Conservation (phyloP, 352 stramenopile genomes). For the Pythium periplocum region DNA sequence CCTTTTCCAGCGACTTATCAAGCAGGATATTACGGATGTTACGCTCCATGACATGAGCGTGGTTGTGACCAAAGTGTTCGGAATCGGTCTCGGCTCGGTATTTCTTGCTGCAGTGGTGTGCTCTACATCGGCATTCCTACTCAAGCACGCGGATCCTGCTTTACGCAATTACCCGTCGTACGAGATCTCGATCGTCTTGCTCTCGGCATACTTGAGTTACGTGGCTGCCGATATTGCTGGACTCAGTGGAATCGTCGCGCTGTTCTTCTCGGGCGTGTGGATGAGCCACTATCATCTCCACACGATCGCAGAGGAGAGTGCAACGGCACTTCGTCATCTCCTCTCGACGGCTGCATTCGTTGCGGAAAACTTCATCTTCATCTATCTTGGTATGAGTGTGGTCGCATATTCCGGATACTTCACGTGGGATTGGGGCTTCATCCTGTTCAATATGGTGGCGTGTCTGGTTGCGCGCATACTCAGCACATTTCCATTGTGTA, state of each 20-base stretch:
- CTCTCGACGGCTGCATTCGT: slow-evolving; percentile 77
- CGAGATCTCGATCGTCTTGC: slow-evolving; percentile 83
- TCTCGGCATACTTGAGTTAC: slow-evolving; percentile 81
- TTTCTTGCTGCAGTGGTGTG: slow-evolving; percentile 65
- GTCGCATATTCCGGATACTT: slow-evolving; percentile 76
- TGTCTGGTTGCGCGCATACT: slow-evolving; percentile 62
- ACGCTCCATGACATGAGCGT: slow-evolving; percentile 69
- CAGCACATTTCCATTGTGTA: slow-evolving; percentile 78
- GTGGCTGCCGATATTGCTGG: slow-evolving; percentile 69
- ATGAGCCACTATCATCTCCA: slow-evolving; percentile 88
- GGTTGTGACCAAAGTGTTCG: slow-evolving; percentile 77
- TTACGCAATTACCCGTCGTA: slow-evolving; percentile 79
- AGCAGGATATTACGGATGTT: slow-evolving; percentile 56
- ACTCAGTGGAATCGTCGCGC: slow-evolving; percentile 90
- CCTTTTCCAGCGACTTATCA: slow-evolving; percentile 81
- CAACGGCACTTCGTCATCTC: slow-evolving; percentile 68
- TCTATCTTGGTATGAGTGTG: slow-evolving; percentile 83
- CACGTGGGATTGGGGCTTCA: slow-evolving; percentile 83
- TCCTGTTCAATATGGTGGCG: slow-evolving; percentile 60
- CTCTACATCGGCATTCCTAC: slow-evolving; percentile 72
- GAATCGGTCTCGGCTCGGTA: slow-evolving; percentile 78
- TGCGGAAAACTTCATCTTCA: slow-evolving; percentile 86
- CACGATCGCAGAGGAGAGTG: slow-evolving; percentile 75
- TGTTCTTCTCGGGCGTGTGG: slow-evolving; percentile 91
- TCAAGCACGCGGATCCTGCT: slow-evolving; percentile 69